These are phyloP conservation scores for Cocos nucifera DNA, from an alignment of 176 grass and related monocot species.

Conservation along the genomic window DNA sequence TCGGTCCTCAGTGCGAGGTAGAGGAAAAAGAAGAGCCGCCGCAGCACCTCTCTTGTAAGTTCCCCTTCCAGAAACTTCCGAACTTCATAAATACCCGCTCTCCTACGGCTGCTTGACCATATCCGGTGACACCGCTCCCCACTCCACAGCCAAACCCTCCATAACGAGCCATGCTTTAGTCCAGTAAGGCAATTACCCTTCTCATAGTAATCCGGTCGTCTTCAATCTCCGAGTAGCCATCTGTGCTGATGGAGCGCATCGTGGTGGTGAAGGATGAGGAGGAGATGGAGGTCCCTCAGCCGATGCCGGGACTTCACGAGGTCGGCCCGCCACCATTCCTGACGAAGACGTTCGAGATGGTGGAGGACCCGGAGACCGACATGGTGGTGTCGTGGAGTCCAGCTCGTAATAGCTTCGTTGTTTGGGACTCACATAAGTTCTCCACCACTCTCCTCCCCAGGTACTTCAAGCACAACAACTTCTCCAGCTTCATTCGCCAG, in stretches of 20 bases:
- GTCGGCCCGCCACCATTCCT: slow-evolving; percentile 9
- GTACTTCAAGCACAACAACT: too few species aligned
- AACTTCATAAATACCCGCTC: not conserved
- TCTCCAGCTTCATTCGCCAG: too few species aligned
- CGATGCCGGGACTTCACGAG: slow-evolving; percentile 8
- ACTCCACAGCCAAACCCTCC: too few species aligned
- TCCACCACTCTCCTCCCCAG: too few species aligned
- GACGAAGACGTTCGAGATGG: slow-evolving; percentile 11
- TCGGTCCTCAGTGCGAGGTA: too few species aligned
- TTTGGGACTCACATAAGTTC: too few species aligned
- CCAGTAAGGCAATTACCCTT: too few species aligned
- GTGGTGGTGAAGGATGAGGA: slow-evolving; percentile 7
- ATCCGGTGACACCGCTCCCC: too few species aligned
- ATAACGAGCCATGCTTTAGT: too few species aligned
- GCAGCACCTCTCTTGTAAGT: not conserved
- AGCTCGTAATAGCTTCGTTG: not conserved
- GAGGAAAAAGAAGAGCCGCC: too few species aligned
- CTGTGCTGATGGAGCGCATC: not conserved
- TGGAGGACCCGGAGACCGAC: slow-evolving; percentile 7
- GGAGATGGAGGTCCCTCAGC: slow-evolving; percentile 2
- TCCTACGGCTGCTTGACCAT: not conserved
- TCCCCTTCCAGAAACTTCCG: slow-evolving; percentile 9
- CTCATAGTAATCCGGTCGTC: not conserved
- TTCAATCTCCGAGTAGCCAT: too few species aligned
- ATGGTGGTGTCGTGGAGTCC: slow-evolving; percentile 7